phyloP scores from a whole-genome alignment of 306 rosid genomes.

The Fagus crenata region DNA sequence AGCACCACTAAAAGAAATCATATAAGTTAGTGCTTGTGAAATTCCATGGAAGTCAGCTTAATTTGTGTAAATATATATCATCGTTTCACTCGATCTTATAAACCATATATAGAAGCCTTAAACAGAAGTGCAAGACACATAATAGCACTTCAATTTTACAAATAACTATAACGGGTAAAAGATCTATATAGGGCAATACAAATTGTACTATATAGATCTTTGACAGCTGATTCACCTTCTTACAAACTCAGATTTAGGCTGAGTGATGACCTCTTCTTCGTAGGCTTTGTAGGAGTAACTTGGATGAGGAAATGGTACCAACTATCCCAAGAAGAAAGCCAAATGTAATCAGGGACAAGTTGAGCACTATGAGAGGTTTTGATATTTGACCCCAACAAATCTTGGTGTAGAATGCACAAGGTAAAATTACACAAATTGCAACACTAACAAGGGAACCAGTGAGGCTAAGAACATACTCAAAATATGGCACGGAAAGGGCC shows the following conservation, averaged over 20 bases:
- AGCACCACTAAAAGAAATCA: too few species aligned
- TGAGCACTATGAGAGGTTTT: conserved; percentile 39
- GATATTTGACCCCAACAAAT: conserved; percentile 58
- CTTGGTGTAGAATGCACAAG: conserved; percentile 60
- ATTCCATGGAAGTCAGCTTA: too few species aligned
- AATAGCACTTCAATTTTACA: too few species aligned
- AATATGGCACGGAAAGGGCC: conserved; percentile 68
- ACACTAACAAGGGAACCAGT: conserved; percentile 68
- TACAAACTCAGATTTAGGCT: not conserved
- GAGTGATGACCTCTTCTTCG: conserved; percentile 29
- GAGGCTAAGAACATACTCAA: conserved; percentile 64
- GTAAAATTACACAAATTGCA: conserved; percentile 47
- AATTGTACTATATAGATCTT: too few species aligned
- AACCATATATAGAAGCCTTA: too few species aligned
- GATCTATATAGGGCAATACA: too few species aligned
- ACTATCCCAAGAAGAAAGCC: conserved; percentile 53
- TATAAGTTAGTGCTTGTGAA: too few species aligned
- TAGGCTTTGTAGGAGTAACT: conserved; percentile 34
- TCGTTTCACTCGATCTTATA: too few species aligned
- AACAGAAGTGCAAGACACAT: too few species aligned
- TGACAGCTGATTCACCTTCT: too few species aligned
- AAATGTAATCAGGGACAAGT: conserved; percentile 37
- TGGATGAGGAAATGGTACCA: conserved; percentile 65
- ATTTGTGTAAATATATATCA: too few species aligned
- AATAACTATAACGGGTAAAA: too few species aligned